Evolutionary conservation across 768 basidiomycete genomes (phyloP).

Genomic region (Phlebiopsis flavidoalba): DNA sequence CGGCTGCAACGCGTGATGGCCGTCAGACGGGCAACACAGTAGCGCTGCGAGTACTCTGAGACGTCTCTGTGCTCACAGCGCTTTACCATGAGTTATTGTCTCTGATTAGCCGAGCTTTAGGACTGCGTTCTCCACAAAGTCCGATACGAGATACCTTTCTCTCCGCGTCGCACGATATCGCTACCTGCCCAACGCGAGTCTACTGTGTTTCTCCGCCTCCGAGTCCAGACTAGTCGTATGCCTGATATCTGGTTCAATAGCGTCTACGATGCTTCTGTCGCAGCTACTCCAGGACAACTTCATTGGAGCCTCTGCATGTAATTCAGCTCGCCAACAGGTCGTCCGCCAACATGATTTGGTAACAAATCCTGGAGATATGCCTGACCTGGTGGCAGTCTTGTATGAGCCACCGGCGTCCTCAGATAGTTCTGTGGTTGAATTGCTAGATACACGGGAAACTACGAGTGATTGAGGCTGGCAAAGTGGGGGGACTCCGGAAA

Average conservation of each 20-base stretch:
- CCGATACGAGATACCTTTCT: conserved; percentile 35
- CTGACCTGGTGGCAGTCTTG: conserved; percentile 57
- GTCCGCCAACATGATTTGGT: conserved; percentile 48
- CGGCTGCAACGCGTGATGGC: conserved; percentile 44
- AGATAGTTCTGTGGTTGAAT: conserved; percentile 42
- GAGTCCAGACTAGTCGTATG: conserved; percentile 60
- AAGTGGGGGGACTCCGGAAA: conserved; percentile 40
- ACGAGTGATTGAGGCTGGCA: conserved; percentile 46
- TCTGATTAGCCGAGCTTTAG: conserved; percentile 61
- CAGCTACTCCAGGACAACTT: conserved; percentile 41
- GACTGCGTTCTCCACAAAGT: conserved; percentile 38
- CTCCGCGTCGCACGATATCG: conserved; percentile 46
- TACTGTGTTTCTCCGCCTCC: conserved; percentile 51
- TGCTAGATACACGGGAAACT: conserved; percentile 56
- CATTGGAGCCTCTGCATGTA: conserved; percentile 44
- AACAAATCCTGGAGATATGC: conserved; percentile 60
- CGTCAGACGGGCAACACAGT: conserved; percentile 34
- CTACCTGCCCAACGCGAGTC: conserved; percentile 45
- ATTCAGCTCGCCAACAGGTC: conserved; percentile 37
- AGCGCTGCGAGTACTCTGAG: conserved; percentile 12
- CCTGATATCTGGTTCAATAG: conserved; percentile 51
- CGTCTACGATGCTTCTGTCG: conserved; percentile 51
- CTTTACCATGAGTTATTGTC: conserved; percentile 46
- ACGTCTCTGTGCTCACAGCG: neutral
- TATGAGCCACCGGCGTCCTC: conserved; percentile 29